Percentiles rank a stretch among this genome's conserved stretches.
Conservation (phyloP, 257 asterid genomes). For the Misopates orontium region DNA sequence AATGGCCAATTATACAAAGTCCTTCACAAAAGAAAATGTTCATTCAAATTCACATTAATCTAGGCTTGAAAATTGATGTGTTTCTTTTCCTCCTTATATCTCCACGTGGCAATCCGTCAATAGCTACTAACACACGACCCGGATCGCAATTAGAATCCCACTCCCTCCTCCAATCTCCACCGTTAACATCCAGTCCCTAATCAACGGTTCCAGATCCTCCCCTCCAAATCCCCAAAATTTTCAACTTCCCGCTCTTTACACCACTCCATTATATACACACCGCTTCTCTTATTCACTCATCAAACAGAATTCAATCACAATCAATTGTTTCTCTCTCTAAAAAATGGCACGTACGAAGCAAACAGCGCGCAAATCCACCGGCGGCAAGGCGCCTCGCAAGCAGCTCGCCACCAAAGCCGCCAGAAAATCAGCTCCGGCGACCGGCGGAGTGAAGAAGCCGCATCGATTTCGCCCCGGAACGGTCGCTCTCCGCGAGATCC, state of each 20-base stretch:
- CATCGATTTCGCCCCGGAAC: conserved; percentile 31
- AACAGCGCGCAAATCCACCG: conserved; percentile 30
- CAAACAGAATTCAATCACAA: background rate
- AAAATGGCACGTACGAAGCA: conserved; percentile 31
- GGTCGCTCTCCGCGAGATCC: conserved; percentile 27
- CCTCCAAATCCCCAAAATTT: conserved; percentile 13
- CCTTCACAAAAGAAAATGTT: too few species aligned
- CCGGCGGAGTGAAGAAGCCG: conserved; percentile 33
- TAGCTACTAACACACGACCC: background rate
- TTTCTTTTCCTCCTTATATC: too few species aligned
- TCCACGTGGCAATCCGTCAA: conserved; percentile 7
- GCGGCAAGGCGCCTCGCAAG: conserved; percentile 32
- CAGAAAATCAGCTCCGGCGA: conserved; percentile 26
- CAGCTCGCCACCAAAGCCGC: conserved; percentile 31
- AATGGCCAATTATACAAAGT: too few species aligned
- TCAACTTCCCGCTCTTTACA: conserved; percentile 2
- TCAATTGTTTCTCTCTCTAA: background rate
- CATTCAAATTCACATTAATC: too few species aligned
- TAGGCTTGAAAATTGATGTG: too few species aligned
- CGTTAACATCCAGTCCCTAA: background rate
- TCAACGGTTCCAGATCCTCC: conserved; percentile 8
- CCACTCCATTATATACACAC: background rate
- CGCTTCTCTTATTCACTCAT: background rate
- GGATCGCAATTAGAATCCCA: background rate
- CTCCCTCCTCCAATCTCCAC: background rate